Evolutionary conservation across 176 grass and related monocot species (phyloP).

Genomic region (Pharus latifolius): DNA sequence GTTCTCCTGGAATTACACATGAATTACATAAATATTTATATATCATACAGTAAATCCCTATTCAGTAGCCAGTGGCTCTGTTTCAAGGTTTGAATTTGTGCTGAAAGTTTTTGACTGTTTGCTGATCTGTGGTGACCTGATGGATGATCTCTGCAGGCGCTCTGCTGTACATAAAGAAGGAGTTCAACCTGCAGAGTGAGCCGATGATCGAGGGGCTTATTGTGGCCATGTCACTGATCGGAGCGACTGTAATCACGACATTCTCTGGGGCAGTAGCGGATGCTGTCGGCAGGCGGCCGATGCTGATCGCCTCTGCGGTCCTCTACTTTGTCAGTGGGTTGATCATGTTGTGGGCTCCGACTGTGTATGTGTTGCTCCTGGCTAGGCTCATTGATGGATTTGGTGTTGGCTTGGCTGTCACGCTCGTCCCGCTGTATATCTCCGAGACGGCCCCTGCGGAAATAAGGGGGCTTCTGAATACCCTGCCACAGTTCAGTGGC

Average conservation of each 20-base stretch:
- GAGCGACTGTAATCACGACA: slow-evolving; percentile 44
- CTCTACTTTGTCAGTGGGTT: slow-evolving; percentile 32
- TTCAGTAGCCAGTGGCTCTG: too few relatives aligned
- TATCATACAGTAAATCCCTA: too few relatives aligned
- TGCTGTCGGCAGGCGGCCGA: slow-evolving; percentile 27
- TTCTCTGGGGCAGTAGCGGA: slow-evolving; percentile 50
- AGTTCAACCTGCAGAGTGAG: slow-evolving; percentile 35
- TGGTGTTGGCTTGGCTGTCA: slow-evolving; percentile 48
- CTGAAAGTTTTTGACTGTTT: neutral
- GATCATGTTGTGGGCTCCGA: slow-evolving; percentile 52
- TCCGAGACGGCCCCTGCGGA: slow-evolving; percentile 51
- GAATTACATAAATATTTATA: too few relatives aligned
- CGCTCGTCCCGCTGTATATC: slow-evolving; percentile 49
- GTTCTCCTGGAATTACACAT: too few relatives aligned
- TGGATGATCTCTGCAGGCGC: slow-evolving; percentile 18
- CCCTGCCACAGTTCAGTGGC: slow-evolving; percentile 40
- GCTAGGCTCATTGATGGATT: slow-evolving; percentile 49
- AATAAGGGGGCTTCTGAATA: slow-evolving; percentile 40
- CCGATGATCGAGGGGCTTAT: slow-evolving; percentile 44
- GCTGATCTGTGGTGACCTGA: neutral
- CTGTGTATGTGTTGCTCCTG: slow-evolving; percentile 35
- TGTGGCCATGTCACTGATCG: slow-evolving; percentile 45
- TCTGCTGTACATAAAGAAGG: slow-evolving; percentile 44
- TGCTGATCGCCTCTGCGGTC: slow-evolving; percentile 42
- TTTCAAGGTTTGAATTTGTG: too few relatives aligned